Conservation (phyloP, 2,329 filamentous ascomycete species). For the Aureobasidium mangrovei region DNA sequence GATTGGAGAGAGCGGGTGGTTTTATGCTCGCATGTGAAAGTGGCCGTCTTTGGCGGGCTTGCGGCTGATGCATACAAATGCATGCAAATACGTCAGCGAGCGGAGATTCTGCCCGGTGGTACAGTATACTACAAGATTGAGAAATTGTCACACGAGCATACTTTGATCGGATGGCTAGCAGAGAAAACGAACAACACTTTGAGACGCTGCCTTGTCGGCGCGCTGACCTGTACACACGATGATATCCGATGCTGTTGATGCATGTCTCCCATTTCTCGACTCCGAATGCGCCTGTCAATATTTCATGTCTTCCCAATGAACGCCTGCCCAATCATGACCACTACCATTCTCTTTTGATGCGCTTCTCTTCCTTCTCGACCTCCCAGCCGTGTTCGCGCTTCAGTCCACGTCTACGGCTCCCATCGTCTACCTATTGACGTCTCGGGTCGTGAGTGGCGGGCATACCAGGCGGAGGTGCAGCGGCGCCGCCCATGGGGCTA, state of each 20-base stretch:
- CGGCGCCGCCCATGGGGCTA: slow-evolving; percentile 17
- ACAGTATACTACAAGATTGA: too few relatives aligned
- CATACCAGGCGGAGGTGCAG: slow-evolving; percentile 9
- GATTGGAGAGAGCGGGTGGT: not conserved
- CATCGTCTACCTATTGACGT: slow-evolving; percentile 4
- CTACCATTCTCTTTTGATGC: not conserved
- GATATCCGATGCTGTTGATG: slow-evolving; percentile 6
- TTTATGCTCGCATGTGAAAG: slow-evolving; percentile 12
- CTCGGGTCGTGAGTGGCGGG: slow-evolving; percentile 10
- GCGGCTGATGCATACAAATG: too few relatives aligned
- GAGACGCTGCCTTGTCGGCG: not conserved
- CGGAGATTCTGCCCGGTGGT: too few relatives aligned
- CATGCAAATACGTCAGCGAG: too few relatives aligned
- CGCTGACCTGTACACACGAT: not conserved
- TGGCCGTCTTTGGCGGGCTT: not conserved
- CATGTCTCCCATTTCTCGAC: not conserved
- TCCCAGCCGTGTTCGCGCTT: not conserved
- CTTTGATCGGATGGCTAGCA: too few relatives aligned
- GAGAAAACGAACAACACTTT: not conserved
- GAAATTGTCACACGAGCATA: too few relatives aligned
- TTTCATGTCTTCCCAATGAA: not conserved
- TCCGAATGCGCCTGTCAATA: slow-evolving; percentile 3
- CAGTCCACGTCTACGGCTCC: not conserved
- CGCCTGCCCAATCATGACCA: slow-evolving; percentile 3
- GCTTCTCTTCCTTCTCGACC: not conserved